A percentile compares a stretch with the other conserved stretches of the same genome.
Evolutionary conservation across 2,329 filamentous ascomycete genomes (phyloP).

Genomic region (Fusarium bulbicola): DNA sequence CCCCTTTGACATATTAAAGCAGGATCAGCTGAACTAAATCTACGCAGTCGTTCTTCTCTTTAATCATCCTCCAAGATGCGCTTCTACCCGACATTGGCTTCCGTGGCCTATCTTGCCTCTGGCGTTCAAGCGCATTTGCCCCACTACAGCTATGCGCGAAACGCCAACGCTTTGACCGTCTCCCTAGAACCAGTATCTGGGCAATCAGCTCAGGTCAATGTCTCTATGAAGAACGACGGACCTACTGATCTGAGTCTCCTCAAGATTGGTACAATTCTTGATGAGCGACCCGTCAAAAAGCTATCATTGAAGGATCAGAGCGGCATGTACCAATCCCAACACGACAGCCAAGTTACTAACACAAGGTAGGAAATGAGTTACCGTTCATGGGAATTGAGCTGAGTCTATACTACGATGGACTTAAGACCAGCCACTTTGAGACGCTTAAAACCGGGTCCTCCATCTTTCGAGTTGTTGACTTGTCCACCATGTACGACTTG

Average conservation of each 20-base stretch:
- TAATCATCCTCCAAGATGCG: neutral
- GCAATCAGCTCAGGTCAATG: conserved; percentile 3
- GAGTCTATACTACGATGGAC: conserved; percentile 23
- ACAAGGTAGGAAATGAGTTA: neutral
- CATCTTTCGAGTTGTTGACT: conserved; percentile 4
- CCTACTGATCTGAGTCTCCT: conserved; percentile 2
- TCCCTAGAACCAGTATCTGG: neutral
- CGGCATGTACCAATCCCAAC: neutral
- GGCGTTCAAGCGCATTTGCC: conserved; percentile 2
- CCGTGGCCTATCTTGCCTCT: neutral
- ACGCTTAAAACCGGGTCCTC: conserved; percentile 10
- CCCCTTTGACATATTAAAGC: neutral
- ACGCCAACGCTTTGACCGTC: neutral
- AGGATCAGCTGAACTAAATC: no score
- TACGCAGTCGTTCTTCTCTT: no score
- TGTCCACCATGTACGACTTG: conserved; percentile 14
- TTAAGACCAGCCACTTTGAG: conserved; percentile 13
- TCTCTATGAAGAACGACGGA: conserved; percentile 9
- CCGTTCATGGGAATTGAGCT: conserved; percentile 23
- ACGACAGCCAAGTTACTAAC: neutral
- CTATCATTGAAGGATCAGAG: neutral
- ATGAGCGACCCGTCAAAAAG: conserved; percentile 25
- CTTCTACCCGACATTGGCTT: neutral
- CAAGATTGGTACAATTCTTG: conserved; percentile 25
- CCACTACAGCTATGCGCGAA: neutral